These are phyloP conservation scores for Picochlorum costavermella DNA, from an alignment of 139 green algal species.

Conservation along the genomic window DNA sequence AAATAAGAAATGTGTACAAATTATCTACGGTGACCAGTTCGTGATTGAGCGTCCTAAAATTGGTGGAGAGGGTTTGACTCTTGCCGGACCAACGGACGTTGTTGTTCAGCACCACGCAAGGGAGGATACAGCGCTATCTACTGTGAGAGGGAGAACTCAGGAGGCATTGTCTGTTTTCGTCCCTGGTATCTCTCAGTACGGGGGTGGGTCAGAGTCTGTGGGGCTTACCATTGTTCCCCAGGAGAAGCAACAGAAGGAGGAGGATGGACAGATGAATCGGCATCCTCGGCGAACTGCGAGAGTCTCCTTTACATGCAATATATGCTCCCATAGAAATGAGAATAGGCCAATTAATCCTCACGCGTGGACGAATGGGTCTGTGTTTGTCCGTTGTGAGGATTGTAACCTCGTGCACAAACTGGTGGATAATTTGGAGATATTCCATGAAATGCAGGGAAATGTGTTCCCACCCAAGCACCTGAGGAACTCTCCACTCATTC, in stretches of 20 bases:
- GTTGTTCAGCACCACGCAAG: not conserved
- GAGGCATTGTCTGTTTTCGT: slow-evolving; percentile 4
- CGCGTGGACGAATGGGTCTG: slow-evolving; percentile 44
- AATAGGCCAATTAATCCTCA: slow-evolving; percentile 47
- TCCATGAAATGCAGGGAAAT: slow-evolving; percentile 26
- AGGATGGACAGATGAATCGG: slow-evolving; percentile 10
- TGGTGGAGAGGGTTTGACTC: not conserved
- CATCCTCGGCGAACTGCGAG: slow-evolving; percentile 24
- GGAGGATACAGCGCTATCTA: not conserved
- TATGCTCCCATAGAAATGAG: slow-evolving; percentile 35
- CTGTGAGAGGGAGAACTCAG: not conserved
- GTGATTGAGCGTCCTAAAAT: not conserved
- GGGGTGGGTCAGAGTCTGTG: slow-evolving; percentile 16
- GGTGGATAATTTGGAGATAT: slow-evolving; percentile 29
- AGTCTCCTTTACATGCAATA: slow-evolving; percentile 55
- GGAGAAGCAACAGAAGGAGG: slow-evolving; percentile 18
- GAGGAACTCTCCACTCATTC: slow-evolving; percentile 13
- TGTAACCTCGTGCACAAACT: slow-evolving; percentile 30
- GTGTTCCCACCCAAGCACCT: slow-evolving; percentile 31
- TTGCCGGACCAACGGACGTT: not conserved
- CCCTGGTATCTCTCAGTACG: not conserved
- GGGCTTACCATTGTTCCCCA: slow-evolving; percentile 1
- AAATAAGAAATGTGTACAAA: not conserved
- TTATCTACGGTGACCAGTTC: slow-evolving; percentile 12
- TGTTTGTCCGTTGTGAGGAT: slow-evolving; percentile 51